Percentiles rank a stretch among this genome's conserved stretches.
Evolutionary conservation across 208 protist species (phyloP).

Genomic region (Hexamita inflata): DNA sequence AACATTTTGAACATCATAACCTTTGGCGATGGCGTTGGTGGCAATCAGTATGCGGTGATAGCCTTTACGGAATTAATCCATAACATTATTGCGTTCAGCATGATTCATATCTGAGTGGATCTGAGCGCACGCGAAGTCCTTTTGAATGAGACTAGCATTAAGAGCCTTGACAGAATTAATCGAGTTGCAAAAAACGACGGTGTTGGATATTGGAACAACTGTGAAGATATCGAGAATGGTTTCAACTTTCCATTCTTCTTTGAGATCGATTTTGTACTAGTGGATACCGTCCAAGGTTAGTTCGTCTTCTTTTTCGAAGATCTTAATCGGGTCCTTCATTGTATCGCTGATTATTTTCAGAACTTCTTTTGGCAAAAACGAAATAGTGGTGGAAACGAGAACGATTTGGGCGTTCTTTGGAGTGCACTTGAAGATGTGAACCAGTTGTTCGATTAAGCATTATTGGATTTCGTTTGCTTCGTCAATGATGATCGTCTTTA

Average conservation of each 20-base stretch:
- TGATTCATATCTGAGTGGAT: slow-evolving; percentile 94
- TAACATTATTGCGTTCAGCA: slow-evolving; percentile 85
- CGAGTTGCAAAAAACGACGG: slow-evolving; percentile 96
- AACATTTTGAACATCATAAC: slow-evolving; percentile 99
- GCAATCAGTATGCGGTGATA: slow-evolving; percentile 87
- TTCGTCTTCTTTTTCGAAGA: slow-evolving; percentile 94
- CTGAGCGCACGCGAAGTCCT: slow-evolving; percentile 75
- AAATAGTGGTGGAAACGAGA: slow-evolving; percentile 91
- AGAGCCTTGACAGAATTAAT: slow-evolving; percentile 86
- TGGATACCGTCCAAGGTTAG: slow-evolving; percentile 96
- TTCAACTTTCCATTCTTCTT: slow-evolving; percentile 90
- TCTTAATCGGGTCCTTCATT: slow-evolving; percentile 89
- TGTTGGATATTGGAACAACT: slow-evolving; percentile 65
- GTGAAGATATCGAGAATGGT: slow-evolving; percentile 77
- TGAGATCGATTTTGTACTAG: slow-evolving; percentile 89
- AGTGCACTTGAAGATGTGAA: slow-evolving; percentile 87
- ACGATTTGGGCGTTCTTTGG: slow-evolving; percentile 63
- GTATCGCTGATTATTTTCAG: slow-evolving; percentile 91
- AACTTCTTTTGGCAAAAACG: slow-evolving; percentile 90
- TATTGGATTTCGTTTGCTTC: slow-evolving; percentile 97
- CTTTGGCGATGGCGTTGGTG: slow-evolving; percentile 92
- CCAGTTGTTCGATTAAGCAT: slow-evolving; percentile 94
- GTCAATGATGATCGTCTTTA: slow-evolving; percentile 84
- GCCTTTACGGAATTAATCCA: slow-evolving; percentile 86
- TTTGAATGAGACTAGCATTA: slow-evolving; percentile 64